phyloP scores from a whole-genome alignment of 2,329 filamentous ascomycete genomes.

The Aureobasidium pullulans region DNA sequence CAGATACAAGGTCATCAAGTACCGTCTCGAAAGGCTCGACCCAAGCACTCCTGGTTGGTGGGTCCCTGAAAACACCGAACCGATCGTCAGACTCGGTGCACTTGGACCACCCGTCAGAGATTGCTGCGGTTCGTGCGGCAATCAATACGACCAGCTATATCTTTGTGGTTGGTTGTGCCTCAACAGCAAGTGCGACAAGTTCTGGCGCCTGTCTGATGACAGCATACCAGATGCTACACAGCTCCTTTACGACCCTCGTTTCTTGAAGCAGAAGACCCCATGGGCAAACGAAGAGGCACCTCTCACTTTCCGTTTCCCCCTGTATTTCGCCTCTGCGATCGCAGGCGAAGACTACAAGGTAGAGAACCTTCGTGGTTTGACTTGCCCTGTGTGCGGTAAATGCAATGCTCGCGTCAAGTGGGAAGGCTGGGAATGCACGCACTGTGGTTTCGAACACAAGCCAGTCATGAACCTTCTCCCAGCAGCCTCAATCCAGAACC shows the following conservation, averaged over 20 bases:
- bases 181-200: conserved; percentile 41
- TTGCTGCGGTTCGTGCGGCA: conserved; percentile 28
- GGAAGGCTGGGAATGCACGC: conserved; percentile 54
- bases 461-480: conserved; percentile 23
- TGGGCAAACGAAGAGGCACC: conserved; percentile 35
- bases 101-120: conserved; percentile 22
- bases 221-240: conserved; percentile 25
- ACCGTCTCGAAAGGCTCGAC: conserved; percentile 60
- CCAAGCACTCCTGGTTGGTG: conserved; percentile 35
- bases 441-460: conserved; percentile 43
- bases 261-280: conserved; percentile 47
- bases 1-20: conserved; percentile 41
- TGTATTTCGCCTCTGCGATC: conserved; percentile 32
- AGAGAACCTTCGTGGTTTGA: conserved; percentile 54
- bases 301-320: conserved; percentile 20
- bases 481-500: conserved; percentile 26
- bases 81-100: background rate
- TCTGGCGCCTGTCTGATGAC: conserved; percentile 45
- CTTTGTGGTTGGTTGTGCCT: conserved; percentile 53
- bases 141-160: conserved; percentile 32
- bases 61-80: conserved; percentile 4
- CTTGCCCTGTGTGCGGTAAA: conserved; percentile 56
- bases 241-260: conserved; percentile 49
- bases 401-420: conserved; percentile 56
- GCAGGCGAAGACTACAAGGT: conserved; percentile 43